These are phyloP conservation scores for Vicia faba DNA, from an alignment of 306 rosid genomes.

Conservation along the genomic window DNA sequence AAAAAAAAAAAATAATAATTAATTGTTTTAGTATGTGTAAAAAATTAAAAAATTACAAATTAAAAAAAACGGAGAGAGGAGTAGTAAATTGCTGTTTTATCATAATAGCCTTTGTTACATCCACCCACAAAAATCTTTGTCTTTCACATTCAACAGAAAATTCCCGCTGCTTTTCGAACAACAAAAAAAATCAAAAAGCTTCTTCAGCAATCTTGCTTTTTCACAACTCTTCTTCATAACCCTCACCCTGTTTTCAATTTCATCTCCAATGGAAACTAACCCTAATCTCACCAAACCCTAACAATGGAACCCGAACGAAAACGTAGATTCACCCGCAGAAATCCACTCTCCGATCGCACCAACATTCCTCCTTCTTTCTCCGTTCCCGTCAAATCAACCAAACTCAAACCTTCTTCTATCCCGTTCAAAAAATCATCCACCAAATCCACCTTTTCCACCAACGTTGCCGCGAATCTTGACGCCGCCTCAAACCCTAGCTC, in stretches of 20 bases:
- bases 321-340: conserved; percentile 40
- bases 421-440: background rate
- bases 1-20: too few species aligned
- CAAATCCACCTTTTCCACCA: background rate
- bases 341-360: conserved; percentile 69
- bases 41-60: too few species aligned
- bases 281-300: background rate
- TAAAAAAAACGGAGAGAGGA: too few species aligned
- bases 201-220: background rate
- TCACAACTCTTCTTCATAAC: background rate
- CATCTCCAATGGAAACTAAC: background rate
- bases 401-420: conserved; percentile 22
- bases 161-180: background rate
- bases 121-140: too few species aligned
- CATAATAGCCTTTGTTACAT: too few species aligned
- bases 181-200: background rate
- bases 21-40: too few species aligned
- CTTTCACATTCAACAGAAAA: too few species aligned
- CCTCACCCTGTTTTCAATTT: background rate
- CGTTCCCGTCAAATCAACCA: conserved; percentile 37
- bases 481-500: conserved; percentile 38
- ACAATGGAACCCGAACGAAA: conserved; percentile 51
- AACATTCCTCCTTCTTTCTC: conserved; percentile 48
- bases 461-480: background rate
- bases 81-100: too few species aligned